These are phyloP conservation scores for Clonostachys rhizophaga DNA, from an alignment of 2,329 filamentous ascomycete genomes.

Conservation along the genomic window DNA sequence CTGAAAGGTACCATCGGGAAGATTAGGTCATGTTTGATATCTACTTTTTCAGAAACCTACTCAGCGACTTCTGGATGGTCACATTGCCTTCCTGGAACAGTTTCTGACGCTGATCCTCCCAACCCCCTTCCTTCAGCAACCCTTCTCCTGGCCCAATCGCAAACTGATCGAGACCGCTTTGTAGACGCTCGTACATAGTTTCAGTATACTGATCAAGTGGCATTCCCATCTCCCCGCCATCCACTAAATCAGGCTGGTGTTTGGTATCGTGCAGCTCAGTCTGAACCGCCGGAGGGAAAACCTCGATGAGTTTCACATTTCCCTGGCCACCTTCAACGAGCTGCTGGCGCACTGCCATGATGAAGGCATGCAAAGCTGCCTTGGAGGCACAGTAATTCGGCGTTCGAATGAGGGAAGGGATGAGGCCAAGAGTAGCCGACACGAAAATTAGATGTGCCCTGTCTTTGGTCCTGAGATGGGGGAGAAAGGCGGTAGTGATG, in stretches of 20 bases:
- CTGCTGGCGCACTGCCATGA: slow-evolving; percentile 11
- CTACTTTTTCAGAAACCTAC: background rate
- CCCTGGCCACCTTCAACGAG: slow-evolving; percentile 5
- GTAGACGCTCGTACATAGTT: slow-evolving; percentile 18
- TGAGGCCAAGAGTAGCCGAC: slow-evolving; percentile 12
- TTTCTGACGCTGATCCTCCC: slow-evolving; percentile 9
- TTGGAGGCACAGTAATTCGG: slow-evolving; percentile 20
- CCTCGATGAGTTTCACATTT: slow-evolving; percentile 13
- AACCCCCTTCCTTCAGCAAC: slow-evolving; percentile 13
- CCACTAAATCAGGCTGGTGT: slow-evolving; percentile 14
- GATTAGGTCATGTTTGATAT: background rate
- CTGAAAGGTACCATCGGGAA: too few relatives aligned
- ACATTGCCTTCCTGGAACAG: slow-evolving; percentile 8
- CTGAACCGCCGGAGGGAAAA: slow-evolving; percentile 20
- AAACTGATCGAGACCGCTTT: slow-evolving; percentile 13
- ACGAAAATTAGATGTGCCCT: slow-evolving; percentile 12
- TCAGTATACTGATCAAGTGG: slow-evolving; percentile 33
- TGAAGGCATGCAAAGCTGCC: slow-evolving; percentile 15
- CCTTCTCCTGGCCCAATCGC: slow-evolving; percentile 12
- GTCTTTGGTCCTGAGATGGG: slow-evolving; percentile 10
- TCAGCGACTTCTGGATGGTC: background rate
- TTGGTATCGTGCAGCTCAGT: slow-evolving; percentile 17
- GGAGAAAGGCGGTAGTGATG: slow-evolving; percentile 17
- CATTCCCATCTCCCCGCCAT: slow-evolving; percentile 25
- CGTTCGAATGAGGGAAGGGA: slow-evolving; percentile 12